phyloP scores from a whole-genome alignment of 2,329 filamentous ascomycete species.

The Coniochaeta sp. region DNA sequence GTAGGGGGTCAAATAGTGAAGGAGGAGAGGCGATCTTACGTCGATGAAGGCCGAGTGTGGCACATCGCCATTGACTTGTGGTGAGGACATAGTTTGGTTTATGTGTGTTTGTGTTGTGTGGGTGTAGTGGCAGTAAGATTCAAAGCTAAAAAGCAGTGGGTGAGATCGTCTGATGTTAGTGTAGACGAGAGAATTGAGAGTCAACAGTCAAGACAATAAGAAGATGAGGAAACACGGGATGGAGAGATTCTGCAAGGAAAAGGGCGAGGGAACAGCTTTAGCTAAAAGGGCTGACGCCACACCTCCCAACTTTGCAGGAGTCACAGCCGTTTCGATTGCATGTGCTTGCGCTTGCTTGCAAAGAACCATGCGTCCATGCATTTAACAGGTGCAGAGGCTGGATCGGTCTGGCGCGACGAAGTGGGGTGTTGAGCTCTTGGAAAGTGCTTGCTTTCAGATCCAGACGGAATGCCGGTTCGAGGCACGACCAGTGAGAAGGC shows the following conservation, averaged over 20 bases:
- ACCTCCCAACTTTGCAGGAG: background rate
- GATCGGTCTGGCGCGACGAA: background rate
- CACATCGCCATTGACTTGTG: constrained; percentile 45
- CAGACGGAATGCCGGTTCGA: background rate
- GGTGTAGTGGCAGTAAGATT: background rate
- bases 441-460: background rate
- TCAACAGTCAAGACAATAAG: background rate
- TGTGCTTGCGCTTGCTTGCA: background rate
- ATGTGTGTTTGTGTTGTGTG: constrained; percentile 6
- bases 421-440: background rate
- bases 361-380: background rate
- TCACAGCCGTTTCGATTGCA: background rate
- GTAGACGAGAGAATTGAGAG: background rate
- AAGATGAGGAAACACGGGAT: background rate
- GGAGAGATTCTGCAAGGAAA: background rate
- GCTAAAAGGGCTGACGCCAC: constrained; percentile 1
- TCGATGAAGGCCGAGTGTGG: constrained; percentile 42
- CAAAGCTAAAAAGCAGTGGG: background rate
- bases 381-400: constrained; percentile 1
- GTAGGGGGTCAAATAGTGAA: background rate
- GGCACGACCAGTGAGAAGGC: background rate
- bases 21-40: constrained; percentile 23
- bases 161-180: background rate
- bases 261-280: background rate
- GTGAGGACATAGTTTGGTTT: constrained; percentile 21